Evolutionary conservation across 305 asterid genomes (phyloP), one percentile per base, ranked within the genome.

Genomic region (Rubia peregrina): DNA sequence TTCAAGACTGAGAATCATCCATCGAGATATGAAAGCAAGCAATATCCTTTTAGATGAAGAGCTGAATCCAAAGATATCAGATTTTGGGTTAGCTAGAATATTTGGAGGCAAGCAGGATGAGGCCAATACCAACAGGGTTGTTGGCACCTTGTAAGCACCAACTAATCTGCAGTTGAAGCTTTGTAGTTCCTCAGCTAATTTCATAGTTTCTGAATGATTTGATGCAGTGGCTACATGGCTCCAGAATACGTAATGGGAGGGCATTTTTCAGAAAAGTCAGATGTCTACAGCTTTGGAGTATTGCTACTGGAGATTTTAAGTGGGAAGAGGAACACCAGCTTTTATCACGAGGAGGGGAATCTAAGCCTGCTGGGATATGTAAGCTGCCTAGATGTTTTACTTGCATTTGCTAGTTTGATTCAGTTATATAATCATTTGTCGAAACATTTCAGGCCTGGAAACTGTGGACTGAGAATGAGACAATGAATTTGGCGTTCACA

Each of bases 11-110:
- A 74, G 69, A 48, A 68, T 69, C 6, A 49, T 74, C 11, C 78
- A 73, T 19, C 33, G 77, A 36, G 73, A 74, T 56, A 36, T 74
- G 33, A 74, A 74, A 61, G 69, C 73, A 5, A 48, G 77, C 6
- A 74, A 74, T 42, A n/a, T 74, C 38, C 78, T 74, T 13, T 4
- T 74, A 4, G 73, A 74, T 48, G 72, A 38, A 36, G 70, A 74
- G 60, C 11, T 74, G 56, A 68, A 68, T 49, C 70, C 78, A 14
- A 74, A 66, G 41, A 74, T 74, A 74, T 67, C 77, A 43, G 77
- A 74, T 67, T 74, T 74, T 43, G 73, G 69, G 42, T 61, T 74
- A 56, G 77, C 77, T 24, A 67, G 68, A 24, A 67, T 73, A 6
- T 67, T 67, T 11, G 67, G 68, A 30, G 61, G 49, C 66, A 67